Conservation (phyloP, 495 filamentous ascomycete species). For the Daldinia childiae region DNA sequence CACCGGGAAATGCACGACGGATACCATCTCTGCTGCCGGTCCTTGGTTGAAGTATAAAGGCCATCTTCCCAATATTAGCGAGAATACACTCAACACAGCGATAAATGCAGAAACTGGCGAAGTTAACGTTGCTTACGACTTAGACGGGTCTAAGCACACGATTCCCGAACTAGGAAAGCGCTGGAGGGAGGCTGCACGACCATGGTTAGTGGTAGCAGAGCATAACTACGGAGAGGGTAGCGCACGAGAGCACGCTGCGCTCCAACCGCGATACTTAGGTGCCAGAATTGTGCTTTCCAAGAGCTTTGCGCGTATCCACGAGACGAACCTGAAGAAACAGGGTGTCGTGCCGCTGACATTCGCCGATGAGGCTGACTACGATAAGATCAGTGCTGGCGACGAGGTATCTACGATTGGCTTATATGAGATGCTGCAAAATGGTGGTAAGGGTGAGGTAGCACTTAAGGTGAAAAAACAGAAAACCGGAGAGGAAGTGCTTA, state of each 20-base stretch:
- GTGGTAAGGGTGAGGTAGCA: conserved; percentile 80
- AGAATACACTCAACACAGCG: conserved; percentile 95
- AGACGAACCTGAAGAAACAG: conserved; percentile 99
- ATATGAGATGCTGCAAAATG: conserved; percentile 78
- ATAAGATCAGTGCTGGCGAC: conserved; percentile 81
- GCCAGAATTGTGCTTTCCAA: conserved; percentile 88
- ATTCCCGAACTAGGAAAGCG: conserved; percentile 87
- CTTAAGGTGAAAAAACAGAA: conserved; percentile 69
- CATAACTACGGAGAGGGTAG: conserved; percentile 98
- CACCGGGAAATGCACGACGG: conserved; percentile 96
- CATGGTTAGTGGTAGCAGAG: conserved; percentile 95
- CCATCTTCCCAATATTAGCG: conserved; percentile 95
- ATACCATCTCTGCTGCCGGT: conserved; percentile 96
- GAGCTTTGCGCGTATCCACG: conserved; percentile 95
- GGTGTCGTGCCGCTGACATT: conserved; percentile 95
- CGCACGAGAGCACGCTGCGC: conserved; percentile 94
- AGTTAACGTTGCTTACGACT: conserved; percentile 88
- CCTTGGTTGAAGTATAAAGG: conserved; percentile 99
- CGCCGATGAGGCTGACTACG: conserved; percentile 86
- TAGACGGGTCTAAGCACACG: conserved; percentile 68
- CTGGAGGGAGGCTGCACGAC: conserved; percentile 76
- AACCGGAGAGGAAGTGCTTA: conserved; percentile 67
- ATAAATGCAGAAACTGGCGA: conserved; percentile 91
- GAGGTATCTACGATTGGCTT: conserved; percentile 81
- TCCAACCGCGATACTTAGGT: conserved; percentile 93